A percentile compares a stretch with the other conserved stretches of the same genome.
These are phyloP conservation scores for Aureobasidium sp. DNA, from an alignment of 2,329 filamentous ascomycete species.

Conservation along the genomic window DNA sequence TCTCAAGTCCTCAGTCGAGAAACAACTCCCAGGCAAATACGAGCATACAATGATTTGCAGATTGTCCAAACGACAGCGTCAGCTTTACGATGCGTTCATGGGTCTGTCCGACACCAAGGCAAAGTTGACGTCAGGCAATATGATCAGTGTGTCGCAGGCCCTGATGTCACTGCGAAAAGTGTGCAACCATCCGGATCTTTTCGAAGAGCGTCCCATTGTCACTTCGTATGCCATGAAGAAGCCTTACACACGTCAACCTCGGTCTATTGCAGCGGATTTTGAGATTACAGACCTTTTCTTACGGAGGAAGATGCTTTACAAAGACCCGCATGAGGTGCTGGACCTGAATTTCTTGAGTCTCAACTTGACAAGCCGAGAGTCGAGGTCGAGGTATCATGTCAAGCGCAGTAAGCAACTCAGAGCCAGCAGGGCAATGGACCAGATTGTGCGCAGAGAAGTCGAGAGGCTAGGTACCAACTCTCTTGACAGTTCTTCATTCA, in stretches of 20 bases:
- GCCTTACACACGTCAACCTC: slow-evolving; percentile 27
- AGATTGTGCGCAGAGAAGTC: slow-evolving; percentile 77
- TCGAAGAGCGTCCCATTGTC: slow-evolving; percentile 95
- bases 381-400: slow-evolving; percentile 53
- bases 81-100: slow-evolving; percentile 97
- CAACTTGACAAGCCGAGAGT: slow-evolving; percentile 38
- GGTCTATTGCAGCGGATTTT: slow-evolving; percentile 78
- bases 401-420: slow-evolving; percentile 53
- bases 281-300: slow-evolving; percentile 77
- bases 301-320: slow-evolving; percentile 68
- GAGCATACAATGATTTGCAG: slow-evolving; percentile 98
- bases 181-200: slow-evolving; percentile 98
- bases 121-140: slow-evolving; percentile 92
- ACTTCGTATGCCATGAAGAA: slow-evolving; percentile 94
- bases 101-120: slow-evolving; percentile 89
- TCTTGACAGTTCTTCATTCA: slow-evolving; percentile 72
- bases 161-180: slow-evolving; percentile 98
- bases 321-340: slow-evolving; percentile 68
- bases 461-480: slow-evolving; percentile 55
- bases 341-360: slow-evolving; percentile 76
- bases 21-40: slow-evolving; percentile 98
- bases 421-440: slow-evolving; percentile 73
- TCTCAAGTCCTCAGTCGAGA: slow-evolving; percentile 96
- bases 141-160: slow-evolving; percentile 98
- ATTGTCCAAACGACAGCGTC: slow-evolving; percentile 93